These are phyloP conservation scores for Amniculicola lignicola DNA, from an alignment of 495 filamentous ascomycete species.

Conservation along the genomic window DNA sequence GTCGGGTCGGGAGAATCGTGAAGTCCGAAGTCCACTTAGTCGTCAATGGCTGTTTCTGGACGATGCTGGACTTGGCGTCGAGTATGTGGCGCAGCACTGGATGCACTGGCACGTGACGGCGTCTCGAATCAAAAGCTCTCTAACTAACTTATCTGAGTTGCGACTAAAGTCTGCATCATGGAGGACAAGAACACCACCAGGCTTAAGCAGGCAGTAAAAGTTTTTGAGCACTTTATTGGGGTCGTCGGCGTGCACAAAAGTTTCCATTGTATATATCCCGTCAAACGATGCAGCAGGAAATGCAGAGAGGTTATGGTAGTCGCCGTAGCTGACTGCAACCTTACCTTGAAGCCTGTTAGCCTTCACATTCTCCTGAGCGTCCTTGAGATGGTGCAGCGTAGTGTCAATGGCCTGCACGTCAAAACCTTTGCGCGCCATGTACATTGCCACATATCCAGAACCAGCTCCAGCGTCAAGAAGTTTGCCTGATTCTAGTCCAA, in stretches of 20 bases:
- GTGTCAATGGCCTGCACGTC: constrained; percentile 52
- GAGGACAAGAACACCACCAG: constrained; percentile 49
- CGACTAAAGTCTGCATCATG: constrained; percentile 53
- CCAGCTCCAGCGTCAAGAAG: constrained; percentile 31
- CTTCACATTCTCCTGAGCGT: constrained; percentile 47
- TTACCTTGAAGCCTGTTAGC: constrained; percentile 40
- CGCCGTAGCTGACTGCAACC: constrained; percentile 45
- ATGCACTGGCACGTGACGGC: too few relatives aligned
- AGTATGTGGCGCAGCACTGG: too few relatives aligned
- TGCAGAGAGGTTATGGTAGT: constrained; percentile 54
- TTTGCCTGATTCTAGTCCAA: constrained; percentile 8
- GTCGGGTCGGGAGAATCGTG: too few relatives aligned
- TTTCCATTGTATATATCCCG: constrained; percentile 60
- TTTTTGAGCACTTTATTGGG: constrained; percentile 46
- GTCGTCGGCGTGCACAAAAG: constrained; percentile 56
- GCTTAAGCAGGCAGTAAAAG: constrained; percentile 51
- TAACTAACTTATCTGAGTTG: constrained; percentile 23
- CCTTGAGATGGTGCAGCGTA: constrained; percentile 48
- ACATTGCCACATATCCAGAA: constrained; percentile 23
- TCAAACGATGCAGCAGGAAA: constrained; percentile 46
- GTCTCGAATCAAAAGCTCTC: too few relatives aligned
- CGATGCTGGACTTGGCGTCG: too few relatives aligned
- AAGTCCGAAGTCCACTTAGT: too few relatives aligned
- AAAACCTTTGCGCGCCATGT: constrained; percentile 34
- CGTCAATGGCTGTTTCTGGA: too few relatives aligned